Conservation (phyloP, 139 green algal genomes). For the Klebsormidium nitens region DNA sequence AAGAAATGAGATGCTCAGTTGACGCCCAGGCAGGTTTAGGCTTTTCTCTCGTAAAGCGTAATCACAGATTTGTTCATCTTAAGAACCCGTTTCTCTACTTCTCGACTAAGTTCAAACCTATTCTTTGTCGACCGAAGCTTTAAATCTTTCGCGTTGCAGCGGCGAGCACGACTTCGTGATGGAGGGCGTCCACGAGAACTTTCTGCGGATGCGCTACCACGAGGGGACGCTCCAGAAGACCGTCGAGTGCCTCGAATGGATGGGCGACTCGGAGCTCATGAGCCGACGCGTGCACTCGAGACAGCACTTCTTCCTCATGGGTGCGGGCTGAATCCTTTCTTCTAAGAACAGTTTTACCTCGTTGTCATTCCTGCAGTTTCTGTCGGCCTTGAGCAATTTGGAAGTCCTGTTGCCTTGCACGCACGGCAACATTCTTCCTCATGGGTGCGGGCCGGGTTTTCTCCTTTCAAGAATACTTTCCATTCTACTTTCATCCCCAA, state of each 20-base stretch:
- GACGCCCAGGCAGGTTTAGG: too few relatives aligned
- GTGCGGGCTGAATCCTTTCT: neutral
- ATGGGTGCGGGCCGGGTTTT: neutral
- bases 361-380: neutral
- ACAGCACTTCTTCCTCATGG: conserved; percentile 15
- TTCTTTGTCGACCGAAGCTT: too few relatives aligned
- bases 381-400: too few relatives aligned
- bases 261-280: conserved; percentile 1
- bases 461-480: neutral
- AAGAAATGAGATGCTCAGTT: too few relatives aligned
- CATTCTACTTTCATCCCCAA: neutral
- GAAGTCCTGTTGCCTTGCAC: too few relatives aligned
- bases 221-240: conserved; percentile 12
- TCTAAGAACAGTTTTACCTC: neutral
- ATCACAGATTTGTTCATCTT: too few relatives aligned
- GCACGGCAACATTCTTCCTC: conserved; percentile 9
- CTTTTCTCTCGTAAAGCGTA: too few relatives aligned
- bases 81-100: too few relatives aligned
- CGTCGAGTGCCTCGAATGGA: conserved; percentile 13
- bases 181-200: conserved; percentile 19
- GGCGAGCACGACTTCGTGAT: conserved; percentile 16
- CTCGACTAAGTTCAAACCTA: too few relatives aligned
- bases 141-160: conserved; percentile 4
- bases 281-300: neutral
- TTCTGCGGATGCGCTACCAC: conserved; percentile 11